Base-by-base conservation (phyloP, 352 stramenopile genomes). In the Elongisporangium undulatum region DNA sequence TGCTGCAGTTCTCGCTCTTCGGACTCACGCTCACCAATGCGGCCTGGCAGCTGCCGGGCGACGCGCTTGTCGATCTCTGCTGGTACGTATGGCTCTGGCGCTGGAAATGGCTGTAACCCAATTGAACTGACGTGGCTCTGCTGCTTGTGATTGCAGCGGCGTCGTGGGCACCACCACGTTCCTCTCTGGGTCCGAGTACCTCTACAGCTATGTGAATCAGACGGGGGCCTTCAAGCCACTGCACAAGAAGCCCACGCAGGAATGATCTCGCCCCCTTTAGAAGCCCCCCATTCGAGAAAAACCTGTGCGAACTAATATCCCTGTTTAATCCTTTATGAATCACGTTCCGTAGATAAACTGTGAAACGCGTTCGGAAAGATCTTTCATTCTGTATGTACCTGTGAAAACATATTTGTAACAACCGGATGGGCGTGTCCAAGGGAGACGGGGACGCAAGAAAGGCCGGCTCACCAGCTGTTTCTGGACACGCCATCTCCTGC, bases 131-230 rank as follows among this genome's bases (percentile, higher is more conserved):
- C 55, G 10, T 56, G 49, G 23, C 5, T 56, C 24, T 52, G 10
- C 6, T 61, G 49, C 62, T 34, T 45, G 29, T 41, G 17, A 49
- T 24, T 34, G 24, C 55, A 92, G 82, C 50, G 82, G 80, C 39
- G 54, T 86, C 10, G 80, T 89, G 49, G 78, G 81, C n/a, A 78
- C 72, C 12, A 90, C 84, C 8, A 93, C 84, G 6, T 83, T 93
- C 53, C 59, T 89, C 26, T 93, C 84, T 8, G 84, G 84, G 50
- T 87, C 69, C 6, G 79, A 90, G 63, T 93, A 93, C 62, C 70
- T 88, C 20, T 89, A 78, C 56, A 77, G 79, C 61, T 92, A 92
- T 55, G 67, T 88, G 49, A 83, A 85, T 55, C 77, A 84, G 60
- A 91, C 82, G 0, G 82, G 77, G 5, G 82, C 77, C 13, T 91